Base-by-base conservation (phyloP, 202 grass and related monocot genomes). In the Setaria italica region DNA sequence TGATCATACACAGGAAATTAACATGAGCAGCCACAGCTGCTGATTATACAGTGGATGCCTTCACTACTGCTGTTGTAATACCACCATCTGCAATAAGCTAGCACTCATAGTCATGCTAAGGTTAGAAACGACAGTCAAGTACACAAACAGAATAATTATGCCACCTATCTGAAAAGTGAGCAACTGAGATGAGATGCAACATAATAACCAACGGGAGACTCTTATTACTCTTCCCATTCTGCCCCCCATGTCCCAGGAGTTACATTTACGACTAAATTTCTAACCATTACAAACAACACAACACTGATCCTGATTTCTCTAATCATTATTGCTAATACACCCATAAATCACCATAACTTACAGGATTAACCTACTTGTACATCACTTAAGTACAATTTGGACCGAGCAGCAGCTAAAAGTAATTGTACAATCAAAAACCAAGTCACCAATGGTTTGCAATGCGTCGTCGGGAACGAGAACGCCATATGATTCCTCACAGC, bases 271-370 rank as follows among this genome's bases (percentile, higher is more conserved):
- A 75, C 67, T 10, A 39, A 20, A 7, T 79, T 25, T 51, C 51
- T 71, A 74, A 63, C 68, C n/a, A 57, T 49, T 48, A 54, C 77
- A 53, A 74, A 84, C 76, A 68, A 32, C 70, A 78, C 50, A 79
- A 2, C 43, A 53, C 60, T 2, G 3, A 67, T 68, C 74, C 84
- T 79, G 79, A 74, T 43, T 45, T 62, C 66, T 62, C 75, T 76
- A 90, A 1, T 59, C n/a, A 84, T 84, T 90, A 80, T 87, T 84
- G 19, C 70, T 70, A 76, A 55, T 37, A 80, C 49, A 84, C 30
- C 67, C 78, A 33, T 47, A 84, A 87, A 75, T 75, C 84, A 63
- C 60, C 82, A 67, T 80, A 80, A 70, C 62, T 87, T 84, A 84
- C 83, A 84, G 29, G 70, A 43, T 62, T 43, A 66, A 80, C 62